A percentile compares a stretch with the other conserved stretches of the same genome.
Conservation (phyloP, 1,284 basidiomycete genomes). For the Butyriboletus appendiculatus region DNA sequence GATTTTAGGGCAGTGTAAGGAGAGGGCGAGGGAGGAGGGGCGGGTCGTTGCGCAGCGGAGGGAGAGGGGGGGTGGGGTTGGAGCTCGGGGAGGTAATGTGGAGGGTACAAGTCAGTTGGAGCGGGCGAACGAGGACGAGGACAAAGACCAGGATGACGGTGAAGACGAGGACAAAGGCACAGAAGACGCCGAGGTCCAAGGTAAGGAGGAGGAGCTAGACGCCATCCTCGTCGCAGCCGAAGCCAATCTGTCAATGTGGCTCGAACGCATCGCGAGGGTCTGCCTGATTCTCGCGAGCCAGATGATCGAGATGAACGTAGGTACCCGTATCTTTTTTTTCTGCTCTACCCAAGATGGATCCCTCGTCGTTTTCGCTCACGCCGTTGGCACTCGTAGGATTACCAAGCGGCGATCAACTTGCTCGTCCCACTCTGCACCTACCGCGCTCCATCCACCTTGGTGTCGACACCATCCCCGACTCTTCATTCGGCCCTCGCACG, state of each 20-base stretch:
- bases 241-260: constrained; percentile 68
- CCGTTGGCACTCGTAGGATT: constrained; percentile 51
- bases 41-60: constrained; percentile 42
- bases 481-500: constrained; percentile 67
- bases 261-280: constrained; percentile 69
- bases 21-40: constrained; percentile 49
- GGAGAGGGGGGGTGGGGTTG: constrained; percentile 1
- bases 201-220: constrained; percentile 12
- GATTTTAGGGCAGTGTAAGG: constrained; percentile 77
- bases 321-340: constrained; percentile 5
- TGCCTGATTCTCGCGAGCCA: constrained; percentile 73
- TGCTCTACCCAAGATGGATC: too few relatives aligned
- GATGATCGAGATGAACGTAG: constrained; percentile 73
- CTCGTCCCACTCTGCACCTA: constrained; percentile 62
- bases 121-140: not conserved
- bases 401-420: constrained; percentile 60
- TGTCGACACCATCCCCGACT: constrained; percentile 42
- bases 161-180: not conserved
- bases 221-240: constrained; percentile 34
- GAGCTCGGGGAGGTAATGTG: not conserved
- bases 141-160: not conserved
- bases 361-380: not conserved
- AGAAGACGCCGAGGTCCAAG: not conserved
- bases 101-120: not conserved
- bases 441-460: constrained; percentile 14